Base-by-base conservation (phyloP, 2,329 filamentous ascomycete species). In the Aureobasidium namibiae region DNA sequence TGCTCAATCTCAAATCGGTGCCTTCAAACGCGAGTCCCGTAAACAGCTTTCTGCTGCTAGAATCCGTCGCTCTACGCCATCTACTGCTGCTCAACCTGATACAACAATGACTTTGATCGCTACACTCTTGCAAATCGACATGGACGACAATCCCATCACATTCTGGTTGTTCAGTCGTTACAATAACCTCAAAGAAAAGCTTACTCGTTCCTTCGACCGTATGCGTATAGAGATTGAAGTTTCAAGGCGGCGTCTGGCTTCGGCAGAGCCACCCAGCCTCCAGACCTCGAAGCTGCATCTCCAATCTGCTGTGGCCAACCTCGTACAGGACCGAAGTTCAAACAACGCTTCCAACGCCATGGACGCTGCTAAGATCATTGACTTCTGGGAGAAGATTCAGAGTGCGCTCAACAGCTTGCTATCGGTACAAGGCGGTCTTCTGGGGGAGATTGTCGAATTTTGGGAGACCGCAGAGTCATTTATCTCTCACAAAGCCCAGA, bases 71-170 rank as follows among this genome's bases (percentile, higher is more conserved):
- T 77, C 84, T 64, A 76, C 67, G 68, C 70, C 41, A 53, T 74
- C 69, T 53, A 80, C 80, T 71, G 73, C 74, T 2, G 75, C 74
- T 3, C 78, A 86, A 39, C 78, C 82, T 6, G 90, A 92, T 68
- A 90, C 96, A 70, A 88, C 96, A 67, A 90, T 96, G 84, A 90
- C 96, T 69, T 79, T 96, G 49, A 97, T 99, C 58, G 81, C 85
- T 23, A 79, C 96, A 36, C 79, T 99, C 56, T 76, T 99, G n/a
- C 92, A 99, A 72, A 78, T 99, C 21, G 95, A 94, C 7, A 91
- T 96, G 2, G 88, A 95, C 10, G 91, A 97, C 61, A 99, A 95
- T 67, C 94, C 94, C 1, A 95, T 99, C 63, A 96, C 90, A 89
- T 82, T 95, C 11, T 99, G 94, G 92, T 83, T 99, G 26, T 78